These are phyloP conservation scores for Arxiozyma heterogenica DNA, from an alignment of 1,139 yeast genomes.

Conservation along the genomic window DNA sequence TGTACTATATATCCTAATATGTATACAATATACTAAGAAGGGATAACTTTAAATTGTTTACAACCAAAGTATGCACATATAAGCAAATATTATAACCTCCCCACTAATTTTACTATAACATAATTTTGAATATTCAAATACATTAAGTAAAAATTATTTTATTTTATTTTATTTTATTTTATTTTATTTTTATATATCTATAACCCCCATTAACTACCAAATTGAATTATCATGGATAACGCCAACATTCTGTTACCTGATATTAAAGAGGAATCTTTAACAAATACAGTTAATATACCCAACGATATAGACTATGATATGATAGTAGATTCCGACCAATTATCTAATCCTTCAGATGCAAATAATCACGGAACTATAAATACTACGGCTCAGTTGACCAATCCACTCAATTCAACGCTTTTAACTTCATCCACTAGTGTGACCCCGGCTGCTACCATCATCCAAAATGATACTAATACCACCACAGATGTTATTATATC, in stretches of 20 bases:
- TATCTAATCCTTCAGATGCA: neutral
- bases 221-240: neutral
- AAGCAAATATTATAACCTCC: too few species aligned
- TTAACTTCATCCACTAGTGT: neutral
- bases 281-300: neutral
- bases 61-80: too few species aligned
- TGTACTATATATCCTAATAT: too few species aligned
- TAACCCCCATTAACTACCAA: neutral
- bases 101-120: too few species aligned
- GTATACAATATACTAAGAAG: too few species aligned
- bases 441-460: neutral
- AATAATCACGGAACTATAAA: neutral
- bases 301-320: neutral
- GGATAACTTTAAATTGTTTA: too few species aligned
- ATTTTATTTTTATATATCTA: too few species aligned
- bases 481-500: neutral
- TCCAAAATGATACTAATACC: neutral
- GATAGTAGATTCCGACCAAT: neutral
- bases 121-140: too few species aligned
- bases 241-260: constrained; percentile 14
- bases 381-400: neutral
- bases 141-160: too few species aligned
- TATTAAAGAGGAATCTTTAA: constrained; percentile 21
- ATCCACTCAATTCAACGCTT: neutral
- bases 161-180: neutral